Base-by-base conservation (phyloP, 305 asterid species). In the Fraxinus albicans region DNA sequence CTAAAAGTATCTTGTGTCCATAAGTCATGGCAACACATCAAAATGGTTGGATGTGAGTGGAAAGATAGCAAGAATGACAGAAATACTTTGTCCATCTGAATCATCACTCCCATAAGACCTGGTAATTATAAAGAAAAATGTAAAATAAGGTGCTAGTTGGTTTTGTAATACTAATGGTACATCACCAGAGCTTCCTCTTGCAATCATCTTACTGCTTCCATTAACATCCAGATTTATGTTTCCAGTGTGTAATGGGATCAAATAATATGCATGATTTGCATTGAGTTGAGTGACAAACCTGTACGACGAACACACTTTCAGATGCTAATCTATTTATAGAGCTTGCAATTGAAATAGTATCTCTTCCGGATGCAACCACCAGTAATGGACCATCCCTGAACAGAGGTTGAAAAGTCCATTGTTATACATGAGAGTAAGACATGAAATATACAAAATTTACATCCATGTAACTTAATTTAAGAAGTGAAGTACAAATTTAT, bases 291-390 rank as follows among this genome's bases (percentile, higher is more conserved):
- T 80, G 38, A 85, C 90, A 80, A 78, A 95, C 99, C 99, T 95
- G 99, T 89, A 97, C 94, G 82, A 97, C 95, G 78, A 97, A 97
- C 86, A 95, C 98, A 81, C 88, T 91, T 42, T 94, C 98, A 80
- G 97, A 90, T 53, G 99, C 99, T 86, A 97, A 87, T 92, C 94
- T 90, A 85, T 88, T 97, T 27, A 97, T 89, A 84, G 99, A 94
- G 92, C 98, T 94, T 77, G 98, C 95, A 85, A 90, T 86, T 80
- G 99, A 93, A 84, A 94, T 91, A 36, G 99, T 97, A 87, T 97
- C 99, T 90, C 98, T 93, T 79, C 99, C 99, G 78, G 94, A 94
- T 89, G 98, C 99, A 88, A 95, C 95, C 89, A 97, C 96, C 77
- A 97, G 95, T 77, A 97, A 88, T 60, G 99, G 99, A 44, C 99